Evolutionary conservation across 2,329 filamentous ascomycete genomes (phyloP), one percentile per base, ranked within the genome.

Genomic region (Neophaeococcomyces aloes): DNA sequence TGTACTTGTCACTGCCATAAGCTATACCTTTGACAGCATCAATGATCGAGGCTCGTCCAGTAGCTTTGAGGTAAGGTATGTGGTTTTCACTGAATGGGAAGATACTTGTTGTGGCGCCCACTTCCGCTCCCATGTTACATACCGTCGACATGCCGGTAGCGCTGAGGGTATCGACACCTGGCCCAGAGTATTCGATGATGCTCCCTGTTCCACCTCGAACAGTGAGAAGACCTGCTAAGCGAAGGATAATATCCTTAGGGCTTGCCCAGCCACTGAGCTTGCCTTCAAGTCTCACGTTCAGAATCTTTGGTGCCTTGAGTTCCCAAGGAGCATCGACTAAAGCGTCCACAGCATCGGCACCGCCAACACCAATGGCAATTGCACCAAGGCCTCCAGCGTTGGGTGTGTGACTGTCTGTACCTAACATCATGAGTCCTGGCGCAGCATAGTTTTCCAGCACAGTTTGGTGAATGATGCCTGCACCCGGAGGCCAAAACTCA

Each of bases 381-480:
- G 86, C 88, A 54, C 84, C 87, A 43, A 96, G 71, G 47, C 91
- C 91, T 56, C 91, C 91, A n/a, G 86, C 91, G 60, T 96, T 98
- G 33, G 91, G 91, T 35, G 87, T 95, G 65, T 98, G 91, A 58
- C 86, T 94, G 65, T 98, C 91, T 23, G 91, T 98, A 44, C 91
- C 91, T 31, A 98, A 76, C 87, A 98, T 96, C 88, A 98, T 95
- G 56, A 96, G 67, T 38, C 91, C 91, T 15, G 91, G 91, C n/a
- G 89, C 79, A 27, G 88, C 85, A 61, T 98, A 98, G 68, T 98
- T 96, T 70, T 98, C 91, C 56, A 98, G 68, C 17, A 98, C 91
- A 41, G 86, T 94, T 74, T 98, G 91, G 67, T 98, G 91, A 53
- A 98, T 94, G 53, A 94, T 94, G 51, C 87, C 88, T 6, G 88